phyloP scores from a whole-genome alignment of 2,329 filamentous ascomycete species.

The Rutstroemia sp. region DNA sequence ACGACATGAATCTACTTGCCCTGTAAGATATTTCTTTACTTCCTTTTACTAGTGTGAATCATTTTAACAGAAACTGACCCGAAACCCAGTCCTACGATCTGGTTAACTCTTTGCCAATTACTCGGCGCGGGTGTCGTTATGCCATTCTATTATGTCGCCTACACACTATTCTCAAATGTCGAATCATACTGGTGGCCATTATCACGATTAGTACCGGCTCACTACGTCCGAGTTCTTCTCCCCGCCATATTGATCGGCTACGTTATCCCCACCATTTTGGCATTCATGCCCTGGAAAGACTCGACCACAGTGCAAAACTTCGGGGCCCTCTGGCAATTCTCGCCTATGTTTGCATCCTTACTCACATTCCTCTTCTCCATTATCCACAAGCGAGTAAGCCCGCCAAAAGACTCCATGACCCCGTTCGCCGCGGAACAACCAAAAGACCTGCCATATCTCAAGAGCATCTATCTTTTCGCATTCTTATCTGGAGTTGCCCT shows the following conservation, averaged over 20 bases:
- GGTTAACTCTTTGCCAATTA: neutral
- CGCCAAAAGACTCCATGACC: neutral
- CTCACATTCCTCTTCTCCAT: neutral
- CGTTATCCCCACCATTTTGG: neutral
- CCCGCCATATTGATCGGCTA: neutral
- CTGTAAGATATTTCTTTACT: neutral
- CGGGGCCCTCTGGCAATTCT: neutral
- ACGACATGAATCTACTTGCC: constrained; percentile 4
- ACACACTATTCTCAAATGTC: neutral
- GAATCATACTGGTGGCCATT: constrained; percentile 4
- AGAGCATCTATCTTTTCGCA: neutral
- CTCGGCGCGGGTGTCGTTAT: neutral
- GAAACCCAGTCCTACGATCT: neutral
- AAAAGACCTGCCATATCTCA: neutral
- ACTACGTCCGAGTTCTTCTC: neutral
- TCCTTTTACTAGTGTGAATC: too few relatives aligned
- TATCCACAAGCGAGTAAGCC: neutral
- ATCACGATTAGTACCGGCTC: neutral
- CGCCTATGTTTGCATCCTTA: neutral
- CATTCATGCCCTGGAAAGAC: neutral
- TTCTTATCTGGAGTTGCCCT: neutral
- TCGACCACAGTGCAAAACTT: neutral
- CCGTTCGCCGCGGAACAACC: neutral
- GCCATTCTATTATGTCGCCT: neutral
- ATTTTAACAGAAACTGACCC: neutral